A percentile compares a stretch with the other conserved stretches of the same genome.
phyloP scores from a whole-genome alignment of 75 land plant genomes.

The Pseudotsuga menziesii region DNA sequence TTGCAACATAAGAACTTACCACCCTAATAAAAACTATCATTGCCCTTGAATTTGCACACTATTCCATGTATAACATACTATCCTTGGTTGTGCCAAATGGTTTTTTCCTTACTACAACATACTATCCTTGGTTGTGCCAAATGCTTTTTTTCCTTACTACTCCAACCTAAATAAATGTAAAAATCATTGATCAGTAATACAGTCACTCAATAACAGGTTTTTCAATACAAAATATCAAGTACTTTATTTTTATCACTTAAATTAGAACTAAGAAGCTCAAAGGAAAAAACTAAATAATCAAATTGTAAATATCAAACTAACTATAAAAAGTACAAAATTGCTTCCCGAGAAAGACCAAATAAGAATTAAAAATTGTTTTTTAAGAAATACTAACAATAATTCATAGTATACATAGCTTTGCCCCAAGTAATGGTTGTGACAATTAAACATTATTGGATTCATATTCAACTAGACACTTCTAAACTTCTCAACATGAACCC shows the following conservation, averaged over 20 bases:
- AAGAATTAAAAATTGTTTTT: no score
- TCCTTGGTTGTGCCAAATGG: constrained; percentile 96
- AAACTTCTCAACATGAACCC: background rate
- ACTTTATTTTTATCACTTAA: background rate
- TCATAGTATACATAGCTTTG: no score
- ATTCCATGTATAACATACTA: constrained; percentile 93
- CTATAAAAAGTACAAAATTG: background rate
- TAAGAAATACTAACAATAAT: no score
- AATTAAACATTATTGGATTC: no score
- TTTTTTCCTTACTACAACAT: constrained; percentile 93
- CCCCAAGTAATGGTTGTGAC: no score
- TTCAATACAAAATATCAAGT: background rate
- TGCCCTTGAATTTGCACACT: constrained; percentile 93
- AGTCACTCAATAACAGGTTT: background rate
- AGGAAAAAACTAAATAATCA: background rate
- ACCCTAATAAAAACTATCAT: constrained; percentile 95
- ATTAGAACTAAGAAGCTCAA: background rate
- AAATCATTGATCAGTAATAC: background rate
- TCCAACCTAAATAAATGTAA: constrained; percentile 61
- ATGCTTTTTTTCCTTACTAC: constrained; percentile 91
- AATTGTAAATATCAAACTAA: background rate
- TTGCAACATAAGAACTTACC: constrained; percentile 29
- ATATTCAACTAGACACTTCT: background rate
- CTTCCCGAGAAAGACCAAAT: no score
- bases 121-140: no score